Evolutionary conservation across 2,329 filamentous ascomycete species (phyloP).

Genomic region (Fusarium sororula): DNA sequence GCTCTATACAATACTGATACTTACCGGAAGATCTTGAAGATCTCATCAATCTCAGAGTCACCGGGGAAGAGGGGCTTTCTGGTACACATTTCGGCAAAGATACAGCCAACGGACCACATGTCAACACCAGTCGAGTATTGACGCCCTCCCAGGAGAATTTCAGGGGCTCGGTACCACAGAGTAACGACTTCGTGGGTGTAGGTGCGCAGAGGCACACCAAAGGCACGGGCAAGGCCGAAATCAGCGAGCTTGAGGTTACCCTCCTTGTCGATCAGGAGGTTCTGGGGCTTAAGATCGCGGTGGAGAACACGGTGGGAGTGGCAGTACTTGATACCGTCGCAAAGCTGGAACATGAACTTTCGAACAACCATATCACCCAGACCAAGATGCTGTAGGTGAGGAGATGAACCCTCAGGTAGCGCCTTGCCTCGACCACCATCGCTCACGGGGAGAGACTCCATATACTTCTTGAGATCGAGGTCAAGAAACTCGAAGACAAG

Average conservation of each 20-base stretch:
- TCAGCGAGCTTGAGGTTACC: constrained; percentile 91
- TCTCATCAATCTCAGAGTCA: constrained; percentile 72
- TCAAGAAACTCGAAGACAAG: constrained; percentile 93
- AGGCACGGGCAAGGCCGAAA: constrained; percentile 88
- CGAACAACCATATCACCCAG: constrained; percentile 85
- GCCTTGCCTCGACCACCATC: constrained; percentile 88
- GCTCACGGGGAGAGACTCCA: constrained; percentile 86
- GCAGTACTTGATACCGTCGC: constrained; percentile 86
- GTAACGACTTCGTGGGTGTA: constrained; percentile 97
- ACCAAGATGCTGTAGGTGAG: constrained; percentile 72
- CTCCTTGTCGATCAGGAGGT: constrained; percentile 84
- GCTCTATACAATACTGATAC: constrained; percentile 29
- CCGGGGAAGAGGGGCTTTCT: constrained; percentile 92
- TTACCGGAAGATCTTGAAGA: constrained; percentile 75
- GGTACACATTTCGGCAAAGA: constrained; percentile 97
- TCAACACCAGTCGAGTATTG: constrained; percentile 95
- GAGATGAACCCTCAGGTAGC: constrained; percentile 78
- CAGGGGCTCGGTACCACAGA: constrained; percentile 90
- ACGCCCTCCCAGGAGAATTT: constrained; percentile 88
- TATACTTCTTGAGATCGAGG: constrained; percentile 93
- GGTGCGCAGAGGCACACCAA: constrained; percentile 88
- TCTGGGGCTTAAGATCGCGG: constrained; percentile 90
- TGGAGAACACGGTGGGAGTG: constrained; percentile 89
- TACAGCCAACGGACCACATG: constrained; percentile 95
- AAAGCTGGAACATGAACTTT: constrained; percentile 91